Conservation (phyloP, 108 stramenopile genomes). For the Discostella stelligeroides region DNA sequence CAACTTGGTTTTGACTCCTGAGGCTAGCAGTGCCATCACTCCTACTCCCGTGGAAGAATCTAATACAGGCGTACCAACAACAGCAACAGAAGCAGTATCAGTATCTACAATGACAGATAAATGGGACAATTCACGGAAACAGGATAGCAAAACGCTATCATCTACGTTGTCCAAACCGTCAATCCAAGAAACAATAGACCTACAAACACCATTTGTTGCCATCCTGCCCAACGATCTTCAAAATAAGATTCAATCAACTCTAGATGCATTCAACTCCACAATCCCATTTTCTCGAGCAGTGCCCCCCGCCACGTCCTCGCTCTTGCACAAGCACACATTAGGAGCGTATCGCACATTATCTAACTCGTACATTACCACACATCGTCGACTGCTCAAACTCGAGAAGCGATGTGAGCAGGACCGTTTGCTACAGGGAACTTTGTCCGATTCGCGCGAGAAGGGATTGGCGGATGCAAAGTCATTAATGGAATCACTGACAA, state of each 20-base stretch:
- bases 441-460: slow-evolving; percentile 90
- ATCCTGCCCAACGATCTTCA: slow-evolving; percentile 17
- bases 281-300: slow-evolving; percentile 30
- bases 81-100: too few relatives aligned
- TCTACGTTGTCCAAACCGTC: too few relatives aligned
- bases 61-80: too few relatives aligned
- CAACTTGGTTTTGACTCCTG: neutral
- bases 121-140: too few relatives aligned
- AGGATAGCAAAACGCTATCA: slow-evolving; percentile 10
- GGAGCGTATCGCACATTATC: slow-evolving; percentile 78
- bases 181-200: neutral
- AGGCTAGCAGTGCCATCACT: neutral
- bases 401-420: slow-evolving; percentile 91
- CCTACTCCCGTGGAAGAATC: neutral
- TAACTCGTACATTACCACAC: slow-evolving; percentile 73
- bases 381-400: slow-evolving; percentile 75
- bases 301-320: slow-evolving; percentile 17
- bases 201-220: slow-evolving; percentile 26
- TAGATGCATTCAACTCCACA: slow-evolving; percentile 21
- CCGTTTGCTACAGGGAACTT: slow-evolving; percentile 76
- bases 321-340: slow-evolving; percentile 56
- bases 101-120: too few relatives aligned
- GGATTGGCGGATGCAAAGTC: slow-evolving; percentile 86
- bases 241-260: slow-evolving; percentile 17
- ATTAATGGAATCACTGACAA: slow-evolving; percentile 76